A percentile compares a stretch with the other conserved stretches of the same genome.
These are phyloP conservation scores for Kockiozyma suomiensis DNA, from an alignment of 805 yeast species.

Conservation along the genomic window DNA sequence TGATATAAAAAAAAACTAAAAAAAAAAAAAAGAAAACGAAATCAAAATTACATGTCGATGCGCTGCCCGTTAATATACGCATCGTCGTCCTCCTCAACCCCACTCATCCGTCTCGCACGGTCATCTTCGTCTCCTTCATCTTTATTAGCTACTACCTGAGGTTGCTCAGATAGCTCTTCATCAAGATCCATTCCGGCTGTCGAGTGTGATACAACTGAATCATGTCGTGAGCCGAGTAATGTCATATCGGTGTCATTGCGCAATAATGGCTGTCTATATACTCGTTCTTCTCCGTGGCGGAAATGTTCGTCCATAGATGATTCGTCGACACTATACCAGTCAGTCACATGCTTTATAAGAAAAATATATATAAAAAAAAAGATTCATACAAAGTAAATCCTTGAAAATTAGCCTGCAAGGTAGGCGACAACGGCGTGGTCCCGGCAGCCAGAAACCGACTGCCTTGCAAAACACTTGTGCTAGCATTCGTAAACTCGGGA, in stretches of 20 bases:
- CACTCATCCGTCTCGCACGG: slow-evolving; percentile 36
- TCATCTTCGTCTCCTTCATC: slow-evolving; percentile 48
- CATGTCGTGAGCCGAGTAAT: neutral
- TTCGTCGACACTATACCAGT: slow-evolving; percentile 79
- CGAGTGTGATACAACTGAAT: neutral
- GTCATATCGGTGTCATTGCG: slow-evolving; percentile 13
- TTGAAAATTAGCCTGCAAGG: slow-evolving; percentile 92
- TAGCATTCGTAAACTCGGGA: slow-evolving; percentile 93
- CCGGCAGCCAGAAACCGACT: slow-evolving; percentile 43
- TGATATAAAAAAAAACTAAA: neutral
- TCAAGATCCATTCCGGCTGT: slow-evolving; percentile 7
- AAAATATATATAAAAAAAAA: too few species aligned
- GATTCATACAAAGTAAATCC: slow-evolving; percentile 71
- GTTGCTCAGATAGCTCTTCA: neutral
- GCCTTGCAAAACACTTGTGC: slow-evolving; percentile 76
- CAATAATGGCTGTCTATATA: neutral
- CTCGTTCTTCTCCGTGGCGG: neutral
- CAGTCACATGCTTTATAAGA: too few species aligned
- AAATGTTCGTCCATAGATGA: slow-evolving; percentile 76
- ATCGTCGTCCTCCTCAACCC: slow-evolving; percentile 57
- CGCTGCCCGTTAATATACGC: slow-evolving; percentile 83
- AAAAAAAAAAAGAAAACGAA: neutral
- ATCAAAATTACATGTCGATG: slow-evolving; percentile 62
- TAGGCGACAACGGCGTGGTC: slow-evolving; percentile 84
- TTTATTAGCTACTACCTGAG: too few species aligned